Percentiles rank a stretch among this genome's conserved stretches.
phyloP scores from a whole-genome alignment of 208 protist species.

The Entamoeba dispar region DNA sequence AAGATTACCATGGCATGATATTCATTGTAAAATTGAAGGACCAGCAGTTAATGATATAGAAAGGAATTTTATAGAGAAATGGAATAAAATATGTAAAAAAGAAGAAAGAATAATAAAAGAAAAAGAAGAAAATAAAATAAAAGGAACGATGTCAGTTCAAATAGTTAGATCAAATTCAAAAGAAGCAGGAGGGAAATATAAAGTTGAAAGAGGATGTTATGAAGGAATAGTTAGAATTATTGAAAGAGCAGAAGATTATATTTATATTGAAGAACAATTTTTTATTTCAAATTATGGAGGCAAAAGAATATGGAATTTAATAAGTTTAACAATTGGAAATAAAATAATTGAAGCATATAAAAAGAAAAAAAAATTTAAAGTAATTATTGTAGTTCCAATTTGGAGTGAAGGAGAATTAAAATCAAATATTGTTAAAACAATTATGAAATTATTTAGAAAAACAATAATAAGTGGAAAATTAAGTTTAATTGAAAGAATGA shows the following conservation, averaged over 20 bases:
- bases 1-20: conserved; percentile 36
- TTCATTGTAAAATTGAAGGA: conserved; percentile 21
- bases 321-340: not conserved
- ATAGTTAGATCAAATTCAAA: not conserved
- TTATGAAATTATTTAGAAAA: not conserved
- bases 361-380: not conserved
- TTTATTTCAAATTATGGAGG: conserved; percentile 20
- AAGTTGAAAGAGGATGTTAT: not conserved
- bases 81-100: conserved; percentile 17
- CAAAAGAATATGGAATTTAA: not conserved
- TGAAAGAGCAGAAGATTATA: not conserved
- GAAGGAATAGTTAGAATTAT: not conserved
- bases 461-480: not conserved
- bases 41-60: conserved; percentile 17
- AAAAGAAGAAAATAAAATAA: not conserved
- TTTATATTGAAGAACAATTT: conserved; percentile 34
- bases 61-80: conserved; percentile 31
- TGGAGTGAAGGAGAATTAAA: not conserved
- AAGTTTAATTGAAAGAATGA: not conserved
- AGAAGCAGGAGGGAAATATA: not conserved
- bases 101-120: not conserved
- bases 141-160: not conserved
- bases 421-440: not conserved
- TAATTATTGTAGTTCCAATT: not conserved
- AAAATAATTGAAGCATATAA: not conserved